Base-by-base conservation (phyloP, 148 eudicot species). In the Polygonum maritimum region DNA sequence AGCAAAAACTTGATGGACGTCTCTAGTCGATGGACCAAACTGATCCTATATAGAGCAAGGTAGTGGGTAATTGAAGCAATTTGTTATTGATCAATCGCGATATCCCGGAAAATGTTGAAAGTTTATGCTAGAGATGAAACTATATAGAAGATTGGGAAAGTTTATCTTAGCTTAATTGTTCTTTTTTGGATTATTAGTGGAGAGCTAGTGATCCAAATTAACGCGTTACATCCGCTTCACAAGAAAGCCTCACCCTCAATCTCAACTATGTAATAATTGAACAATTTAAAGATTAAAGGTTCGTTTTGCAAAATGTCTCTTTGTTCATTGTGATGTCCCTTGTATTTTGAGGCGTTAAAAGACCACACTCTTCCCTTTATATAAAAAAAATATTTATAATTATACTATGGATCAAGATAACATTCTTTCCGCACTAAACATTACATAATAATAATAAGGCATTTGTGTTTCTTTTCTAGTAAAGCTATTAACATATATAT, bases 11-110 rank as follows among this genome's bases (percentile, higher is more conserved):
- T 9, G 31, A 57, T 36, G 36, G 5, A 36, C 71, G 16, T 67
- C 39, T 67, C 71, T 15, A 63, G 33, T n/a, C 7, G 31, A 57
- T 54, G 12, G 31, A 7, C 21, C 33, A 22, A 22, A 9, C 8
- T 57, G 13, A 5, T 57, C 63, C 26, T 57, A 19, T 57, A 19
- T 1, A 7, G 9, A 54, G 60, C 60, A 54, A 54, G 60, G 60
- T 54, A 2, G 3, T n/a, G 5, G 67, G 11, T 22, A 21, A 60
- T 26, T 60, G 15, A 31, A 63, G 14, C 69, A 14, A 22, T 36
- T n/a, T 18, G 71, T 44, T 67, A 67, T 67, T 67, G 71, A 67
- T 67, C 71, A 67, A 67, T 38, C 71, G 5, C 71, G 71, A 67
- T 67, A 67, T 67, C 71, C 71, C 21, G 71, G 3, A 67, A 36